Evolutionary conservation across 2,329 filamentous ascomycete genomes (phyloP), one percentile per base, ranked within the genome.

Genomic region (Parastagonospora avenae): DNA sequence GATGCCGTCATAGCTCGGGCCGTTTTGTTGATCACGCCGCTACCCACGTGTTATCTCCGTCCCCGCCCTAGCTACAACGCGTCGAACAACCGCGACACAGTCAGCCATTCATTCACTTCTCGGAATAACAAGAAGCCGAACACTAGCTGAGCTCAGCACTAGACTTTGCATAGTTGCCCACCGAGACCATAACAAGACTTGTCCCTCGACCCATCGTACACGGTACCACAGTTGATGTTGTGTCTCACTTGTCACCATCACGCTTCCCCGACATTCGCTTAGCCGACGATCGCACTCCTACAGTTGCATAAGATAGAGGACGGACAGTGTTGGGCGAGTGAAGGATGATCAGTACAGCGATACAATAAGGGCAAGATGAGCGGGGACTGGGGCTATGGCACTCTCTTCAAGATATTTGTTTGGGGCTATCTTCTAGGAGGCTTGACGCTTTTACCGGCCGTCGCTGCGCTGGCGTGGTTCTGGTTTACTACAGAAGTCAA

Each of bases 391-490:
- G 54, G 55, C 9, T 63, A 60, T 57, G 63, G 63, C 36, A 52
- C 62, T 10, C 38, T 59, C 40, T 54, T 66, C 43, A 64, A 58
- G 55, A 57, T 59, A 32, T 66, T 66, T 47, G n/a, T 64, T 36
- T 66, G 62, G 62, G 63, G 63, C 28, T 66, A 66, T 30, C 33
- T 66, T 12, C 40, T 66, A 39, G 63, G 63, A 41, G 63, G 63
- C 1, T 8, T 66, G 48, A 66, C 63, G 5, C 53, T 66, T 8
- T 30, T 66, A 10, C 63, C 63, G 6, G 50, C 55, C 16, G 36
- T 60, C 27, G 47, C 54, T 40, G 38, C 46, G 28, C 50, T 60
- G 27, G 60, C 54, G 14, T 66, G 63, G 63, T 57, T 55, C 49
- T 56, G 48, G 57, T 47, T 52, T 2, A 66, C 63, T 4, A 50